These are phyloP conservation scores for Pseudogymnoascus sp. DNA, from an alignment of 2,329 filamentous ascomycete genomes.

Conservation along the genomic window DNA sequence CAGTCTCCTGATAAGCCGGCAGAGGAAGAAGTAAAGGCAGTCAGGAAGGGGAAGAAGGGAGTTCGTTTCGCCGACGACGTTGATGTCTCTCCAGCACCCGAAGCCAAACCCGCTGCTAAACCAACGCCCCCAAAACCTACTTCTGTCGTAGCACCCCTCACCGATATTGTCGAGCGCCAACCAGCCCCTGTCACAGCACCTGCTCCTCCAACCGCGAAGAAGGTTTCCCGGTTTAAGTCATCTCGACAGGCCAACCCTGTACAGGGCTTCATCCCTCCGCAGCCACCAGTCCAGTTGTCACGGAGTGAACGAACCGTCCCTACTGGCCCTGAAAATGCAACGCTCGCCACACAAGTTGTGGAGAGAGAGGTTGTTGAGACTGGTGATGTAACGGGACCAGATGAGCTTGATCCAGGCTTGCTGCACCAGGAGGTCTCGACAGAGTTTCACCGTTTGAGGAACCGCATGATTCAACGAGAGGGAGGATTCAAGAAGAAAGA, in stretches of 20 bases:
- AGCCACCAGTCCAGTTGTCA: slow-evolving; percentile 16
- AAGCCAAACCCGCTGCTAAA: slow-evolving; percentile 23
- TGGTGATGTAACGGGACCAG: slow-evolving; percentile 38
- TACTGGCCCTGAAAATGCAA: slow-evolving; percentile 35
- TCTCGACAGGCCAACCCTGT: slow-evolving; percentile 22
- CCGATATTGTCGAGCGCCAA: slow-evolving; percentile 38
- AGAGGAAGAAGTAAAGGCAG: slow-evolving; percentile 18
- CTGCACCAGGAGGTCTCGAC: slow-evolving; percentile 70
- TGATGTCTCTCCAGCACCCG: slow-evolving; percentile 54
- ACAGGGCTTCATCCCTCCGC: slow-evolving; percentile 21
- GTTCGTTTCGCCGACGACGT: slow-evolving; percentile 74
- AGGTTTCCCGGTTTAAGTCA: slow-evolving; percentile 38
- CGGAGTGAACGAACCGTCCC: slow-evolving; percentile 19
- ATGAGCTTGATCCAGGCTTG: slow-evolving; percentile 65
- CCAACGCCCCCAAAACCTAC: slow-evolving; percentile 13
- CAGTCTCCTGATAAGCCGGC: slow-evolving; percentile 28
- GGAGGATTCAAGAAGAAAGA: slow-evolving; percentile 69
- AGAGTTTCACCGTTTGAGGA: slow-evolving; percentile 77
- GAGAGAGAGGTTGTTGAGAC: slow-evolving; percentile 41
- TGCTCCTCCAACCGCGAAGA: slow-evolving; percentile 25
- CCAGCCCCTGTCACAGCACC: slow-evolving; percentile 18
- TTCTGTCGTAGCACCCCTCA: slow-evolving; percentile 33
- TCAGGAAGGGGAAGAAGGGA: slow-evolving; percentile 47
- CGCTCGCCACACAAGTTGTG: slow-evolving; percentile 53
- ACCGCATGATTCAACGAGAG: slow-evolving; percentile 72